Evolutionary conservation across 2,329 filamentous ascomycete species (phyloP).

Genomic region (Lecanicillium sp.): DNA sequence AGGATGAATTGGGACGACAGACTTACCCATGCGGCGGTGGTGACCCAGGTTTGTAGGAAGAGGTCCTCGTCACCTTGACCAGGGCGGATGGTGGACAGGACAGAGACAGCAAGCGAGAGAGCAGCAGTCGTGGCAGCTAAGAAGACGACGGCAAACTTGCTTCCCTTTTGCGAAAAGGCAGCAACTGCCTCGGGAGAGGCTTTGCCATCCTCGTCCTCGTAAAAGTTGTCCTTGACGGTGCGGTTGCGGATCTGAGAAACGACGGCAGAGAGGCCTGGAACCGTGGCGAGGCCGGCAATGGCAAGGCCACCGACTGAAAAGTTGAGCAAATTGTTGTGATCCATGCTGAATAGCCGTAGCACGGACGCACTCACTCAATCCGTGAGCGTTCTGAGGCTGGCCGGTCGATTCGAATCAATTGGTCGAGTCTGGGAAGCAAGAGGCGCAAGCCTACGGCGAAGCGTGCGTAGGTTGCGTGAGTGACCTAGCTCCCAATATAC

Average conservation of each 20-base stretch:
- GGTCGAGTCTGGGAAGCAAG: not conserved
- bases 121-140: constrained; percentile 46
- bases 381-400: not conserved
- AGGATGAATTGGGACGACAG: not conserved
- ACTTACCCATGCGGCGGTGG: constrained; percentile 55
- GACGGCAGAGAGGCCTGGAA: constrained; percentile 27
- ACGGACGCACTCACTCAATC: not conserved
- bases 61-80: constrained; percentile 28
- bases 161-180: constrained; percentile 51
- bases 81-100: constrained; percentile 37
- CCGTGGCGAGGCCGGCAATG: constrained; percentile 25
- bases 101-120: constrained; percentile 46
- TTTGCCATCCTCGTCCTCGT: constrained; percentile 62
- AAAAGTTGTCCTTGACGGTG: constrained; percentile 37
- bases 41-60: constrained; percentile 51
- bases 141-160: constrained; percentile 46
- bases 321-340: constrained; percentile 4
- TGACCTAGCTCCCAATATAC: no score
- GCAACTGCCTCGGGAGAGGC: constrained; percentile 55
- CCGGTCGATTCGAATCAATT: not conserved
- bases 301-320: constrained; percentile 24
- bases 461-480: not conserved
- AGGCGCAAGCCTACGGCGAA: not conserved
- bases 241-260: constrained; percentile 25
- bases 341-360: no score